Evolutionary conservation across 2,329 filamentous ascomycete genomes (phyloP).

Genomic region (Sporothrix pallida): DNA sequence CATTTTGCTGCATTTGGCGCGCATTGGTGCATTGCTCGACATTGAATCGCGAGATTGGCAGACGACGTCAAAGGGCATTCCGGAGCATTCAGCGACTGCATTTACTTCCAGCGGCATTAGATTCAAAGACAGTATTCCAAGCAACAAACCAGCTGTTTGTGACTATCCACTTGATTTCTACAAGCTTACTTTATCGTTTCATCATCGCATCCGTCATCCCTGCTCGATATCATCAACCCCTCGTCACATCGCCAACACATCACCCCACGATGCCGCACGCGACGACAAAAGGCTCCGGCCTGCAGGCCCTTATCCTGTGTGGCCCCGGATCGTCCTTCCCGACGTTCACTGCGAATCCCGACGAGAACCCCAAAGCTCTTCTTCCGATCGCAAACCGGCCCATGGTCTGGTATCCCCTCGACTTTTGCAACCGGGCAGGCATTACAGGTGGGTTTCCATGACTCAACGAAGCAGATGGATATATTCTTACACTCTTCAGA

Average conservation of each 20-base stretch:
- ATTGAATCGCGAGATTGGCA: constrained; percentile 15
- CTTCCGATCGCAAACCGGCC: constrained; percentile 82
- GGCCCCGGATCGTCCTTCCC: constrained; percentile 81
- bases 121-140: too few species aligned
- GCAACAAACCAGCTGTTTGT: too few species aligned
- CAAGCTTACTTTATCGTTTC: neutral
- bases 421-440: constrained; percentile 83
- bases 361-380: constrained; percentile 81
- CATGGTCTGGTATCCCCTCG: constrained; percentile 89
- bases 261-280: constrained; percentile 71
- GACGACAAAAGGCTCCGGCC: constrained; percentile 70
- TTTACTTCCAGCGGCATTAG: neutral
- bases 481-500: constrained; percentile 48
- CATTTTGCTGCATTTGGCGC: constrained; percentile 12
- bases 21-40: neutral
- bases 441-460: constrained; percentile 62
- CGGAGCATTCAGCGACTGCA: neutral
- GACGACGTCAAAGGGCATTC: neutral
- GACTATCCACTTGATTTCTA: neutral
- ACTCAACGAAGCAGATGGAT: neutral
- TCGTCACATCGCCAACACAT: neutral
- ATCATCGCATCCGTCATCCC: neutral
- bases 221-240: neutral
- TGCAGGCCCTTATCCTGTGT: constrained; percentile 83
- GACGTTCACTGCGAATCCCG: constrained; percentile 80